Evolutionary conservation across 164 flowering plant species (phyloP).

Genomic region (Echeveria elegans): DNA sequence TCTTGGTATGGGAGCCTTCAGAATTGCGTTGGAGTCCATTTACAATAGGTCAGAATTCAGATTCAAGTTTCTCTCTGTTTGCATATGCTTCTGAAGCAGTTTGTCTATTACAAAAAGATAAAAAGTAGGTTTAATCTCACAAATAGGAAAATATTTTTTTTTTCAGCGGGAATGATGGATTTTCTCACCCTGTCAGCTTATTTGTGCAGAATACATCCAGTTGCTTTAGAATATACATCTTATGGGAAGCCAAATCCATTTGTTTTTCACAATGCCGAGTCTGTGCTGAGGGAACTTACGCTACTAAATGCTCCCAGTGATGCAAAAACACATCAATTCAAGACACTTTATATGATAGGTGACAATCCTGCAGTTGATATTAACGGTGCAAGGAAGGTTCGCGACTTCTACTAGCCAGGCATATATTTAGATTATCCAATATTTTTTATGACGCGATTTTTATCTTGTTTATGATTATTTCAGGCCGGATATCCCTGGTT

Average conservation of each 20-base stretch:
- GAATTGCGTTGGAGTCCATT: slow-evolving; percentile 69
- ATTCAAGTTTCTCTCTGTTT: neutral
- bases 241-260: slow-evolving; percentile 83
- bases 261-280: slow-evolving; percentile 75
- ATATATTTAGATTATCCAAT: neutral
- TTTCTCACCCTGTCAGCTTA: neutral
- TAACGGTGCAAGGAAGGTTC: slow-evolving; percentile 79
- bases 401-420: slow-evolving; percentile 5
- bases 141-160: neutral
- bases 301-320: slow-evolving; percentile 3
- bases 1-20: slow-evolving; percentile 96
- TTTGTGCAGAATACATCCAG: slow-evolving; percentile 51
- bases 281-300: slow-evolving; percentile 31
- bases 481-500: slow-evolving; percentile 96
- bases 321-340: slow-evolving; percentile 27
- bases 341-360: slow-evolving; percentile 81
- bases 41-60: slow-evolving; percentile 47
- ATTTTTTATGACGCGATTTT: neutral
- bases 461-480: slow-evolving; percentile 1
- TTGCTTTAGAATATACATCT: slow-evolving; percentile 47
- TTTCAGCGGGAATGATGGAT: neutral
- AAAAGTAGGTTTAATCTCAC: no score
- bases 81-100: no score
- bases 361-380: slow-evolving; percentile 88
- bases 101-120: no score